Conservation (phyloP, 2,329 filamentous ascomycete species). For the Botrytis cinerea region DNA sequence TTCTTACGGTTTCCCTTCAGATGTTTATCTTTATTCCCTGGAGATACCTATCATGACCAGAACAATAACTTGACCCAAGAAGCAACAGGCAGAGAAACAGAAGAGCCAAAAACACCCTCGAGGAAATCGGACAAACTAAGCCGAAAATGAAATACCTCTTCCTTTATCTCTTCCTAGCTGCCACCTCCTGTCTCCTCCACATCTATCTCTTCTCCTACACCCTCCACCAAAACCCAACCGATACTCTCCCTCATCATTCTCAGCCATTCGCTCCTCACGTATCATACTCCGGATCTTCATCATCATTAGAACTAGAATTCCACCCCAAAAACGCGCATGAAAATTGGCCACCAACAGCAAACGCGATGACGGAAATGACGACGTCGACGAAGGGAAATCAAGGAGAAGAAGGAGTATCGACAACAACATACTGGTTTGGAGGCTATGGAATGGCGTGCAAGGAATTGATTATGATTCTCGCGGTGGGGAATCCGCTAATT, state of each 20-base stretch:
- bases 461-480: background rate
- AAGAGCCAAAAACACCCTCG: background rate
- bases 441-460: background rate
- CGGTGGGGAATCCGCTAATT: background rate
- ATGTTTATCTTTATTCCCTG: background rate
- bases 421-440: background rate
- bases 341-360: no score
- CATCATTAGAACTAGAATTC: background rate
- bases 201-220: constrained; percentile 12
- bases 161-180: background rate
- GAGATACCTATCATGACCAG: background rate
- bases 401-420: no score
- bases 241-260: background rate
- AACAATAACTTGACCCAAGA: background rate
- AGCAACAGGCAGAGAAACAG: background rate
- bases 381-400: no score
- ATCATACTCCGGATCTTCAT: background rate
- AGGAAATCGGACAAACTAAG: background rate
- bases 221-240: background rate
- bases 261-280: background rate
- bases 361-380: no score
- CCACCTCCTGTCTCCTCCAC: background rate
- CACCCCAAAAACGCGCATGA: background rate
- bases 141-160: constrained; percentile 9
- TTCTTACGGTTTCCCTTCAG: background rate